phyloP scores from a whole-genome alignment of 306 rosid genomes.

The Corylus avellana region DNA sequence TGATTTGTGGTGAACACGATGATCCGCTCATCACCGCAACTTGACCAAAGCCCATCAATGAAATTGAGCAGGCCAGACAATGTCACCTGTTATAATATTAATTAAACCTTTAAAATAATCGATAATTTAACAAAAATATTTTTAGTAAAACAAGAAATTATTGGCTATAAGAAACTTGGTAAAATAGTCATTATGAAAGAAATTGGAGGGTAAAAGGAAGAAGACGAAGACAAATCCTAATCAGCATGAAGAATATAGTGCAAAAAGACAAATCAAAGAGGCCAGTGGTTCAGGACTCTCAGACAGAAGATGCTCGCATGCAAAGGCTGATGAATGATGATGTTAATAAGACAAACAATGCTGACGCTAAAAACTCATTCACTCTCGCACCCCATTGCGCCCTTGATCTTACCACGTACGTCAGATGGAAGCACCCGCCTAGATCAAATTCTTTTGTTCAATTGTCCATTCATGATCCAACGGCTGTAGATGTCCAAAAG shows the following conservation, averaged over 20 bases:
- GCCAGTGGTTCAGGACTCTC: too few relatives aligned
- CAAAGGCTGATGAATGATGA: background rate
- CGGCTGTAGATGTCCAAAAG: too few relatives aligned
- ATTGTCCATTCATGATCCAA: too few relatives aligned
- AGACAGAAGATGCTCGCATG: background rate
- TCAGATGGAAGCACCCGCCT: too few relatives aligned
- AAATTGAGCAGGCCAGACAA: constrained; percentile 51
- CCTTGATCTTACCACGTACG: too few relatives aligned
- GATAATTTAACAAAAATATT: background rate
- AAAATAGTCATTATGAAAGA: background rate
- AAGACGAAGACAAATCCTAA: background rate
- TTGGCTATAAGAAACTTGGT: too few relatives aligned
- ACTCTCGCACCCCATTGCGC: too few relatives aligned
- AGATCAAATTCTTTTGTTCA: too few relatives aligned
- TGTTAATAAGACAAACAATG: background rate
- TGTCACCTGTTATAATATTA: constrained; percentile 28
- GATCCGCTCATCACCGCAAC: constrained; percentile 56
- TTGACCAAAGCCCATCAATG: constrained; percentile 51
- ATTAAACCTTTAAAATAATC: too few relatives aligned
- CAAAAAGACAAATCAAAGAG: background rate
- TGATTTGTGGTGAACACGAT: constrained; percentile 54
- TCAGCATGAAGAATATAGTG: too few relatives aligned
- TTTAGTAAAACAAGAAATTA: background rate
- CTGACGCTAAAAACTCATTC: background rate
- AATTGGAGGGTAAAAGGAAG: background rate